phyloP scores from a whole-genome alignment of 371 early-diverging fungal species.

The Mucor irregularis region DNA sequence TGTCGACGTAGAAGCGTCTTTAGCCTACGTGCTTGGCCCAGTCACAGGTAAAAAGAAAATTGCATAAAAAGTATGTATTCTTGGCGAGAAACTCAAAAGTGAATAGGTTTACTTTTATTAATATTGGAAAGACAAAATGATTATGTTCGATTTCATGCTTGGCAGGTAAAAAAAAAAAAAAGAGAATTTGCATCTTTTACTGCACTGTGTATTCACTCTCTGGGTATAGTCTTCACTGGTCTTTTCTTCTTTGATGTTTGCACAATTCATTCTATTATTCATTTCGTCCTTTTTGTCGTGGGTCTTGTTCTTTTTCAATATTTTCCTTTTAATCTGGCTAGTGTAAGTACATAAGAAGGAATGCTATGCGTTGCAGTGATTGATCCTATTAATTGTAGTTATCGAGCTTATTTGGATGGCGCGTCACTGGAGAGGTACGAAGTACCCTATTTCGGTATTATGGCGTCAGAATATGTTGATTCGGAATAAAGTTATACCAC shows the following conservation, averaged over 20 bases:
- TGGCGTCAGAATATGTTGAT: constrained; percentile 67
- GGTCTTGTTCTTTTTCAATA: constrained; percentile 53
- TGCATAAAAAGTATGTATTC: background rate
- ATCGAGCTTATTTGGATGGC: constrained; percentile 65
- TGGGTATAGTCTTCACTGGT: constrained; percentile 40
- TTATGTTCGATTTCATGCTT: constrained; percentile 85
- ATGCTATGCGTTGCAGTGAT: background rate
- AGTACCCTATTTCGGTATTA: constrained; percentile 58
- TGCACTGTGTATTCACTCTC: background rate
- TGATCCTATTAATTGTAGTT: constrained; percentile 29
- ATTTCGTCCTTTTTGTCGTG: constrained; percentile 57
- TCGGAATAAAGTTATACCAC: constrained; percentile 42
- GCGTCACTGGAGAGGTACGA: constrained; percentile 62
- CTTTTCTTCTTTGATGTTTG: constrained; percentile 40
- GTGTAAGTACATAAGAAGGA: constrained; percentile 32
- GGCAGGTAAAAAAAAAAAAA: constrained; percentile 61
- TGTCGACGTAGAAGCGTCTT: constrained; percentile 80
- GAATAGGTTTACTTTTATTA: constrained; percentile 59
- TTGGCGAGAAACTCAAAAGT: constrained; percentile 28
- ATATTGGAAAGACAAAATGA: constrained; percentile 80
- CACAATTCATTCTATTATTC: constrained; percentile 51
- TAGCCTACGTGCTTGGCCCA: constrained; percentile 70
- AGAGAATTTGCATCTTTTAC: no score
- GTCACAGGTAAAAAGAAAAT: constrained; percentile 58
- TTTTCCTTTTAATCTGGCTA: constrained; percentile 47